These are phyloP conservation scores for Vaccinium corymbosum DNA, from an alignment of 148 eudicot genomes.

Conservation along the genomic window DNA sequence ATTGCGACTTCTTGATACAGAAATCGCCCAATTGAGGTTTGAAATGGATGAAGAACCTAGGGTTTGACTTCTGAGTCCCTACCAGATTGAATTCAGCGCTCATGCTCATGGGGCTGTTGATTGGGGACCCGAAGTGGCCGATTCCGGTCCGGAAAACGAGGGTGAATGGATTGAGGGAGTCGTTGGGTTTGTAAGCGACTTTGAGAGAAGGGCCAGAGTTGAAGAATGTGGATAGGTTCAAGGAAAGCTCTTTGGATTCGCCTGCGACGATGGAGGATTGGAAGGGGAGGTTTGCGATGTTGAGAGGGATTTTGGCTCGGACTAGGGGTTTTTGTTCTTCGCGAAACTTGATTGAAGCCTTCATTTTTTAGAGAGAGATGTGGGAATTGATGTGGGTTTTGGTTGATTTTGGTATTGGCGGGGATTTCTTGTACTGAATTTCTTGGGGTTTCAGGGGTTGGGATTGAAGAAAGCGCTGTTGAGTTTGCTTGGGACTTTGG, in stretches of 20 bases:
- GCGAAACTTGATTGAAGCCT: slow-evolving; percentile 79
- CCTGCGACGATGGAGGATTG: slow-evolving; percentile 67
- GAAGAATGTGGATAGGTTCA: slow-evolving; percentile 56
- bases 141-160: slow-evolving; percentile 66
- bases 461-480: neutral
- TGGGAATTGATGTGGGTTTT: slow-evolving; percentile 1
- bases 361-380: slow-evolving; percentile 37
- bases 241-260: slow-evolving; percentile 60
- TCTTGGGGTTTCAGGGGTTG: neutral
- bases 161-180: slow-evolving; percentile 56
- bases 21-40: slow-evolving; percentile 80
- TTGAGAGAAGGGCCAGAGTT: slow-evolving; percentile 71
- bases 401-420: neutral
- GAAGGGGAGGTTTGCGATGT: slow-evolving; percentile 55
- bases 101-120: slow-evolving; percentile 66
- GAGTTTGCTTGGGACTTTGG: slow-evolving; percentile 1
- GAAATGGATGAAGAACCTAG: slow-evolving; percentile 65
- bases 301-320: slow-evolving; percentile 78
- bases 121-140: slow-evolving; percentile 68
- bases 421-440: neutral
- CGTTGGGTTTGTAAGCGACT: slow-evolving; percentile 74
- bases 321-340: slow-evolving; percentile 74
- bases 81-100: slow-evolving; percentile 65
- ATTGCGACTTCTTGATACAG: slow-evolving; percentile 50
- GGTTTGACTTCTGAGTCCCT: slow-evolving; percentile 36